phyloP scores from a whole-genome alignment of 2,329 filamentous ascomycete genomes.

The Sporothrix schenckii region DNA sequence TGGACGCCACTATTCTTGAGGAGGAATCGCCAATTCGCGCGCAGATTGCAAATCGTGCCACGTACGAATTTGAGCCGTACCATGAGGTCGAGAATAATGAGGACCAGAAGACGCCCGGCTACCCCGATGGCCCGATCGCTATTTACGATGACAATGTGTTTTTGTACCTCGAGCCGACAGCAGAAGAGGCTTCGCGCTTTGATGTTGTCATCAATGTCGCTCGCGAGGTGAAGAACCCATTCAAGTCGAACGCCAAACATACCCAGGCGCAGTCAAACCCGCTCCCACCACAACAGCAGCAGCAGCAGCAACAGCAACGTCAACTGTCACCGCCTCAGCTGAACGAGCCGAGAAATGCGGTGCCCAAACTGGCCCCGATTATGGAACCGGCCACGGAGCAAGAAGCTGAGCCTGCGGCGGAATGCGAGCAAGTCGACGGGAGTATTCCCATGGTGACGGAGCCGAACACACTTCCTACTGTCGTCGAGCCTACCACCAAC shows the following conservation, averaged over 20 bases:
- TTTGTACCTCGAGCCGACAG: conserved; percentile 77
- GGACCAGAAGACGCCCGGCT: conserved; percentile 78
- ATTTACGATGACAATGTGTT: conserved; percentile 79
- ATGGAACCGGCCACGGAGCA: conserved; percentile 49
- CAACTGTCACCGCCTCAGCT: conserved; percentile 35
- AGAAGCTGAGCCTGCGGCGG: not conserved
- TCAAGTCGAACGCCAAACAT: conserved; percentile 46
- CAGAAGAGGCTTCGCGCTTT: conserved; percentile 74
- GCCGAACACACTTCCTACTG: conserved; percentile 48
- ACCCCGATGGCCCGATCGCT: conserved; percentile 78
- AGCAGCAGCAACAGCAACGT: conserved; percentile 9
- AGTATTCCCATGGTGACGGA: conserved; percentile 61
- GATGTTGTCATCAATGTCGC: conserved; percentile 86
- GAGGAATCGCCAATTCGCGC: conserved; percentile 62
- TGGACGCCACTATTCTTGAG: conserved; percentile 54
- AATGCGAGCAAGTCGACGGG: not conserved
- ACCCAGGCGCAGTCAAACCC: not conserved
- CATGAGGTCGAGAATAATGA: conserved; percentile 72
- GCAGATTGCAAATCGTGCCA: conserved; percentile 63
- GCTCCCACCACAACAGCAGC: not conserved
- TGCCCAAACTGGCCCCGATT: conserved; percentile 25
- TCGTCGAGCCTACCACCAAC: conserved; percentile 51
- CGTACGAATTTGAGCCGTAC: conserved; percentile 62
- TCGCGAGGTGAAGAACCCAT: conserved; percentile 78
- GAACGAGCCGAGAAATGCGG: conserved; percentile 37